Conservation (phyloP, 2,329 filamentous ascomycete genomes). For the Chaetothyriales sp. region DNA sequence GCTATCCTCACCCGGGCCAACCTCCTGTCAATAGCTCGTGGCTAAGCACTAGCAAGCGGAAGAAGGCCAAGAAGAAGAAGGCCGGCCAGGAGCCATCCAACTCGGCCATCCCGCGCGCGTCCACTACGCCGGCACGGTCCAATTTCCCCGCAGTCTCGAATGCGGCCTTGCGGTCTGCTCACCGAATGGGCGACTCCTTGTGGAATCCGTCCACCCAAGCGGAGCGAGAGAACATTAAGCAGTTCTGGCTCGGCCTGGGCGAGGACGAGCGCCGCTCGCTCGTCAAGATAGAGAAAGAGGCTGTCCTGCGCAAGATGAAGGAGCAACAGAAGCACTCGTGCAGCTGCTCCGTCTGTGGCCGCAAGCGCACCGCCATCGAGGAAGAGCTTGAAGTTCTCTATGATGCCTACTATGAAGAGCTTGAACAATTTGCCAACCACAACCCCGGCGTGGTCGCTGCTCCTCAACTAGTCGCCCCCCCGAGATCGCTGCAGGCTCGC, state of each 20-base stretch:
- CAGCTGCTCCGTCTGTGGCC: constrained; percentile 90
- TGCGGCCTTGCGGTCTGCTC: constrained; percentile 27
- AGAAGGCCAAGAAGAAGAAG: constrained; percentile 18
- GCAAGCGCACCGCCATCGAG: constrained; percentile 92
- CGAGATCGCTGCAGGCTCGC: not conserved
- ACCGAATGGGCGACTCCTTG: constrained; percentile 55
- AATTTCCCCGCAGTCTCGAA: constrained; percentile 31
- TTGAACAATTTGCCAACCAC: constrained; percentile 91
- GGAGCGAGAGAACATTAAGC: constrained; percentile 92
- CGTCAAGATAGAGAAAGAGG: constrained; percentile 97
- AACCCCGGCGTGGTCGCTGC: constrained; percentile 48
- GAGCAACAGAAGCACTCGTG: constrained; percentile 99
- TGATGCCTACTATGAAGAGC: constrained; percentile 94
- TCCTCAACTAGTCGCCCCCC: constrained; percentile 51
- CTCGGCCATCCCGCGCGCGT: constrained; percentile 6
- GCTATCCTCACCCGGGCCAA: constrained; percentile 17
- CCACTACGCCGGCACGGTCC: constrained; percentile 25
- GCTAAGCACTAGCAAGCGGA: constrained; percentile 18
- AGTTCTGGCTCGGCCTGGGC: constrained; percentile 89
- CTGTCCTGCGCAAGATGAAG: constrained; percentile 97
- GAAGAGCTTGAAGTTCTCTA: constrained; percentile 95
- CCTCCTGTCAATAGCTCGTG: constrained; percentile 9
- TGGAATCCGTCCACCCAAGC: constrained; percentile 94
- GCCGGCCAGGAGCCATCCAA: constrained; percentile 3
- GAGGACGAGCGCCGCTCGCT: constrained; percentile 90